These are phyloP conservation scores for Candida quercuum DNA, from an alignment of 805 yeast species.

Conservation along the genomic window DNA sequence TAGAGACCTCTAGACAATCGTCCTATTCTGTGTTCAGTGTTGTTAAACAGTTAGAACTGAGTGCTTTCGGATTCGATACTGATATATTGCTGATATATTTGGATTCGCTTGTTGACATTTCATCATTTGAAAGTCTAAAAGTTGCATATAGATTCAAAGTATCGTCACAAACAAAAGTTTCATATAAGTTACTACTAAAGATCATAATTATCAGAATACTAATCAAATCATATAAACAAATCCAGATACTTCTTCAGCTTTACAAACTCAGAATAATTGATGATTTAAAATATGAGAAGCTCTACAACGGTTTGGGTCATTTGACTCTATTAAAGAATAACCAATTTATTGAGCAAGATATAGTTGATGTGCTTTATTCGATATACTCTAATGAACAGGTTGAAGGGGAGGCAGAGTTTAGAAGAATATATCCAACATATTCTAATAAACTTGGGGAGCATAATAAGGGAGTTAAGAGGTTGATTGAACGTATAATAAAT, in stretches of 20 bases:
- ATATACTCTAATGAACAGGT: slow-evolving; percentile 2
- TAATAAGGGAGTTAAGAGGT: slow-evolving; percentile 4
- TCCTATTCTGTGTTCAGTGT: slow-evolving; percentile 19
- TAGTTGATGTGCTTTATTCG: slow-evolving; percentile 9
- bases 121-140: slow-evolving; percentile 4
- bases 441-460: slow-evolving; percentile 14
- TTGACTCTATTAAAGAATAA: too few relatives aligned
- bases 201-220: slow-evolving; percentile 13
- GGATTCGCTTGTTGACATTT: slow-evolving; percentile 16
- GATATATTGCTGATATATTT: slow-evolving; percentile 19
- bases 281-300: slow-evolving; percentile 6
- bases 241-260: too few relatives aligned
- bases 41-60: slow-evolving; percentile 10
- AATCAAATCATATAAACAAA: slow-evolving; percentile 17
- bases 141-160: slow-evolving; percentile 5
- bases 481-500: slow-evolving; percentile 13
- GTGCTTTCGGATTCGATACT: slow-evolving; percentile 10
- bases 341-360: slow-evolving; percentile 13
- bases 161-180: slow-evolving; percentile 3
- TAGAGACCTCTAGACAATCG: slow-evolving; percentile 12
- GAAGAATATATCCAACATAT: slow-evolving; percentile 15
- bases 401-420: slow-evolving; percentile 12
- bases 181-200: slow-evolving; percentile 10
- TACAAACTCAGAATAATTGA: slow-evolving; percentile 2
- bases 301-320: slow-evolving; percentile 14